Evolutionary conservation across 768 basidiomycete genomes (phyloP).

Genomic region (Steccherinum ochraceum): DNA sequence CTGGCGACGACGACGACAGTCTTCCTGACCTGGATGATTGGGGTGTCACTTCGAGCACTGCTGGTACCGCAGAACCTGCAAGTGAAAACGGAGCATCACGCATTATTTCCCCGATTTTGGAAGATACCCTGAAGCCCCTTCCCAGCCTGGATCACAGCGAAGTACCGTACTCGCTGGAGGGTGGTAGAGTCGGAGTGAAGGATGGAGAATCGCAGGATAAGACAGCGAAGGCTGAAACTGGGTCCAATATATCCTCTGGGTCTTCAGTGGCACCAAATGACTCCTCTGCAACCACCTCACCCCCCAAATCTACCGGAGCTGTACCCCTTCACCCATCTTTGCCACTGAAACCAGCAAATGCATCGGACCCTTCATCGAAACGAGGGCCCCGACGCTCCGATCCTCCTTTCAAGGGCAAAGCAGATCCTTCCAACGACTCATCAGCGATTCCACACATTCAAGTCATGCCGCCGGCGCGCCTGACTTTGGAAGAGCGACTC

Average conservation of each 20-base stretch:
- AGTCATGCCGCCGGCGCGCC: neutral
- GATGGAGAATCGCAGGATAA: neutral
- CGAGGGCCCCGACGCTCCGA: neutral
- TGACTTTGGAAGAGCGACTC: neutral
- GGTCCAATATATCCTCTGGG: neutral
- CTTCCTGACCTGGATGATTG: slow-evolving; percentile 84
- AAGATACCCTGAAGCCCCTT: slow-evolving; percentile 57
- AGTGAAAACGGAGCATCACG: neutral
- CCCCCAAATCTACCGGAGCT: neutral
- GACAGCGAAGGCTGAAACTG: neutral
- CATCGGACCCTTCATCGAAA: neutral
- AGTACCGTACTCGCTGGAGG: too few species aligned
- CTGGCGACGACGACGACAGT: slow-evolving; percentile 75
- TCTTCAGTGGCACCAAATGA: neutral
- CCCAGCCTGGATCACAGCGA: slow-evolving; percentile 33
- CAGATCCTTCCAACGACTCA: neutral
- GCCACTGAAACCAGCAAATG: neutral
- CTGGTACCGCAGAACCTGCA: slow-evolving; percentile 1
- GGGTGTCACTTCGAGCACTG: slow-evolving; percentile 51
- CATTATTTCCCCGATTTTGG: slow-evolving; percentile 60
- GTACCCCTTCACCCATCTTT: neutral
- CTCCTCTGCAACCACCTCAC: neutral
- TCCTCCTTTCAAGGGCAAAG: neutral
- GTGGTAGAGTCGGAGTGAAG: neutral
- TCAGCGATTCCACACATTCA: neutral